Base-by-base conservation (phyloP, 2,329 filamentous ascomycete genomes). In the Falciphora oryzae region DNA sequence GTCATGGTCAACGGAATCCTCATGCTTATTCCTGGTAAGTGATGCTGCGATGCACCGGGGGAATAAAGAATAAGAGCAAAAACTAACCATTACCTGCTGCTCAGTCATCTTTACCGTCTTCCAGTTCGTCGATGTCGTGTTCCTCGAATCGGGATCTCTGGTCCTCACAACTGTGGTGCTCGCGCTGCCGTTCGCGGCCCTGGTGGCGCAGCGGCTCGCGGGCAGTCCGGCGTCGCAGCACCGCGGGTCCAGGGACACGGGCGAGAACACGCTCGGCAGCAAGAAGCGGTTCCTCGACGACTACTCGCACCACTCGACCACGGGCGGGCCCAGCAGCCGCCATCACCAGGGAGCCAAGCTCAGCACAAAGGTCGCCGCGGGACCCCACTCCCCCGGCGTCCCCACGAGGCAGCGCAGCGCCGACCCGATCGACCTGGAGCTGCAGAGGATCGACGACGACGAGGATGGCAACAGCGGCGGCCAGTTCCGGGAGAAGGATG, bases 1-100 rank as follows among this genome's bases (percentile, higher is more conserved):
- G 77, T 84, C 62, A 81, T 85, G 69, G 82, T 82, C 61, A 85
- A 86, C 53, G 83, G 82, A 14, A 67, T 84, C 1, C 74, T 86
- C 64, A 85, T 86, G 84, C 68, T 84, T 22, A 71, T 84, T 13
- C 83, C 83, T n/a, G 80, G 83, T 85, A 72, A 60, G 76, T 72
- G 5, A 22, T 64, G 5, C 32, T 22, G 28, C 1, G 60, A 63
- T n/a, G 22, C 44, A 27, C 1, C 14, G n/a, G 4, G n/a, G 27
- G 18, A 25, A 25, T 50, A 65, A 58, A 16, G 13, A 22, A 3
- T 14, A 29, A 5, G 18, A 38, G 18, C 13, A 31, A n/a, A 8
- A 28, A 13, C 56, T 50, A 7, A 44, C 57, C 2, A 5, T 32
- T 18, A 6, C 32, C 16, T 50, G 16, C 2, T 11, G 22, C n/a